Percentiles rank a stretch among this genome's conserved stretches.
These are phyloP conservation scores for Penicillium sp. DNA, from an alignment of 2,329 filamentous ascomycete genomes.

Conservation along the genomic window DNA sequence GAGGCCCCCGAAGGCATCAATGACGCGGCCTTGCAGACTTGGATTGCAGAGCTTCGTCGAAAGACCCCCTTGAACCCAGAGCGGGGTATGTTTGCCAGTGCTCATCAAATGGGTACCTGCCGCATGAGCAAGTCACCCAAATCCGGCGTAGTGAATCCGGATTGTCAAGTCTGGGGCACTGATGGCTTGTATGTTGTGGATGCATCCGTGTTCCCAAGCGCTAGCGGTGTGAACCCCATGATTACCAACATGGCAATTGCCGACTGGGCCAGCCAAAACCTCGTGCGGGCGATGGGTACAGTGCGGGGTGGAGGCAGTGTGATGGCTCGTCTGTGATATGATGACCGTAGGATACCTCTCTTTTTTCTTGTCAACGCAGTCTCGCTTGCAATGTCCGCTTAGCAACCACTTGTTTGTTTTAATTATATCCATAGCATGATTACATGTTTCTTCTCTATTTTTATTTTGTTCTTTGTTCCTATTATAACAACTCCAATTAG, in stretches of 20 bases:
- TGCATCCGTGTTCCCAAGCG: slow-evolving; percentile 52
- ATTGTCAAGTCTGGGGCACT: slow-evolving; percentile 49
- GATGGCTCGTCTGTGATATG: slow-evolving; percentile 27
- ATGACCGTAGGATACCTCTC: background rate
- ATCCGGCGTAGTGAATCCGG: slow-evolving; percentile 46
- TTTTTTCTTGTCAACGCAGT: background rate
- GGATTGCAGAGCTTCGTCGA: slow-evolving; percentile 52
- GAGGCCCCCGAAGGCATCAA: slow-evolving; percentile 49
- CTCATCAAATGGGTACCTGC: slow-evolving; percentile 54
- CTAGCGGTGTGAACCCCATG: slow-evolving; percentile 54
- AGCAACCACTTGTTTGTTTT: background rate
- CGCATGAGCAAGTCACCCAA: slow-evolving; percentile 47
- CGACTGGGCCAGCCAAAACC: slow-evolving; percentile 46
- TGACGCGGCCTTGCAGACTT: slow-evolving; percentile 54
- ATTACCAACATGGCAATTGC: slow-evolving; percentile 53
- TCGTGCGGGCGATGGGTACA: slow-evolving; percentile 34
- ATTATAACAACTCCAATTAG: background rate
- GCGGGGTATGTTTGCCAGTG: slow-evolving; percentile 44
- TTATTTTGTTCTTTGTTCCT: background rate
- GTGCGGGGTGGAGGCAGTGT: slow-evolving; percentile 10
- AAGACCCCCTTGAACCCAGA: slow-evolving; percentile 50
- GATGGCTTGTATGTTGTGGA: slow-evolving; percentile 50
- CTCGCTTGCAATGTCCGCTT: background rate
- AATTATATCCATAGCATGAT: background rate
- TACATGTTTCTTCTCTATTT: background rate